Base-by-base conservation (phyloP, 371 early-diverging fungal genomes). In the Mortierella sp. region DNA sequence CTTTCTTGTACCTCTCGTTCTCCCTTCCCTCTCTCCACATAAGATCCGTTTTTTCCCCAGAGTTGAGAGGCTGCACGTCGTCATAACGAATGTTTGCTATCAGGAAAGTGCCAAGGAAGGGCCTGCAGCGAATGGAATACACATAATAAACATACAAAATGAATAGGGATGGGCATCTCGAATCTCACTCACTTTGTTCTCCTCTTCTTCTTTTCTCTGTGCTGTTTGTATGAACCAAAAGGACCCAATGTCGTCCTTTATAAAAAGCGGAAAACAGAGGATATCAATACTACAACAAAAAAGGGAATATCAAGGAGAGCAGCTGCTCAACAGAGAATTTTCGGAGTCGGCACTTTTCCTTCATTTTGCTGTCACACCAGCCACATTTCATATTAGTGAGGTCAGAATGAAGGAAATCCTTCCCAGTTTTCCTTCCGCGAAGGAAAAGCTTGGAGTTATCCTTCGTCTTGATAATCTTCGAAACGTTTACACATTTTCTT, bases 51-150 rank as follows among this genome's bases (percentile, higher is more conserved):
- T 69, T 77, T 72, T 71, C 61, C 80, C 84, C 75, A 77, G 84
- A 80, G 74, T 76, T 74, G 76, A 72, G 70, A 71, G 50, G 72
- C 74, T 76, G 50, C 11, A 61, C 37, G 46, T 74, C 84, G 84
- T 83, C 84, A 83, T 80, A 80, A 83, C 84, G 84, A 74, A 64
- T 54, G 70, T 64, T 43, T 71, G 82, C 46, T 43, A 21, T 64
- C 50, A 74, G 50, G 69, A 26, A 73, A 59, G 48, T 16, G 44
- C 50, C 67, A 50, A 50, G 0, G 50, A 43, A 37, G 70, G 34
- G 75, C 75, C 72, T 74, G 77, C 54, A 69, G 74, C 72, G 71
- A 74, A 73, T 79, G 77, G 76, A 82, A 76, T 69, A 50, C 26
- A 31, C 5, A 53, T 26, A 53, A 34, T 31, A 11, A 19, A 55